Base-by-base conservation (phyloP, 192 early-diverging fungal genomes). In the Geranomyces variabilis region DNA sequence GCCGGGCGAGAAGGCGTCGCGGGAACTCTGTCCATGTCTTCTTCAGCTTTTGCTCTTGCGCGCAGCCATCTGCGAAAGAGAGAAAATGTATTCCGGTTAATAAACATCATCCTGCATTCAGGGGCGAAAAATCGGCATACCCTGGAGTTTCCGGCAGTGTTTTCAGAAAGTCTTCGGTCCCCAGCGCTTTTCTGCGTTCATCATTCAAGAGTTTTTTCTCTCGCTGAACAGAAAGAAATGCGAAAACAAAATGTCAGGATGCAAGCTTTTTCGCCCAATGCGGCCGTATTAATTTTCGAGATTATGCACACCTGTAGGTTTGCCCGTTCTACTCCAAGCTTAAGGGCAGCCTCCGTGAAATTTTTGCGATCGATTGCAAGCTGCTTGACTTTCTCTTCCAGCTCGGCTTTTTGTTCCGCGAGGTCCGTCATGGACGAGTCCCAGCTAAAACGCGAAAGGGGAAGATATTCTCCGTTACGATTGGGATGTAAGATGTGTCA, bases 341-440 rank as follows among this genome's bases (percentile, higher is more conserved):
- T 75, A 19, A 92, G 84, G 15, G 90, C 91, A 5, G 89, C 88
- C 44, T 90, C 86, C 0, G 90, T 89, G 53, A 93, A 87, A 66
- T 81, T 82, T 26, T 74, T 49, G 14, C 88, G 88, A 67, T 93
- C 89, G 34, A 81, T 79, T 49, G 88, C 83, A 24, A 91, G 80
- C 71, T 90, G 75, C 44, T 63, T 55, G n/a, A 79, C 71, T 63
- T 89, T 74, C 19, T 80, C 72, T 41, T 80, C 79, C 56, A 87
- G 59, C 36, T 75, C 63, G 19, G 33, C 5, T 55, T 70, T 15
- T 26, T 22, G 66, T 61, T 56, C 64, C 66, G 56, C 77, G 26
- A 74, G 47, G 47, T 79, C 64, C 55, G 31, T 62, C 67, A 53
- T 34, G 0, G 63, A 72, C 49, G 65, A 29, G 70, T 51, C 61